phyloP scores from a whole-genome alignment of 192 early-diverging fungal species.

The Linnemannia hyalina region DNA sequence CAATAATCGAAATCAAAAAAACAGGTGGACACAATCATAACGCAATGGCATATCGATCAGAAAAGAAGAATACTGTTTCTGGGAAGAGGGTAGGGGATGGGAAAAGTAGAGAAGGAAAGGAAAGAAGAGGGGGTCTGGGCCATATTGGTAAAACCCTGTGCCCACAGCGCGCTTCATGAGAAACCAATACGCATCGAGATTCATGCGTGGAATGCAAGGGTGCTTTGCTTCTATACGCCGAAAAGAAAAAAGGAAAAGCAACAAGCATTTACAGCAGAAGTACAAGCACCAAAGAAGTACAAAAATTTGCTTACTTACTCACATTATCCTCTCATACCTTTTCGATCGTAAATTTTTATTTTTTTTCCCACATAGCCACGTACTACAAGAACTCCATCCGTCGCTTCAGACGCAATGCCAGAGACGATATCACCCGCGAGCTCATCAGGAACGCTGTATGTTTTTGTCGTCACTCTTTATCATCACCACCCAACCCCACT shows the following conservation, averaged over 20 bases:
- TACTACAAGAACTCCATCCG: slow-evolving; percentile 80
- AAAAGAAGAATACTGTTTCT: not conserved
- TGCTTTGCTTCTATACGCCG: not conserved
- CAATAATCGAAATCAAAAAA: not conserved
- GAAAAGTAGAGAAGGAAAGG: not conserved
- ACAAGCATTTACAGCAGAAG: not conserved
- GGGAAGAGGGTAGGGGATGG: not conserved
- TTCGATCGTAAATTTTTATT: not conserved
- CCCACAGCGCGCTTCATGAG: not conserved
- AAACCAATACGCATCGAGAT: not conserved
- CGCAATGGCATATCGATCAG: not conserved
- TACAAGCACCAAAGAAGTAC: not conserved
- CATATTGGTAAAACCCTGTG: not conserved
- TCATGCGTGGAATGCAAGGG: not conserved
- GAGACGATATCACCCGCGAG: slow-evolving; percentile 76
- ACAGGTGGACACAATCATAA: too few relatives aligned
- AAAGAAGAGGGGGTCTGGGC: not conserved
- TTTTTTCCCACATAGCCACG: slow-evolving; percentile 62
- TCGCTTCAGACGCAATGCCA: slow-evolving; percentile 73
- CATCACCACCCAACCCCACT: too few relatives aligned
- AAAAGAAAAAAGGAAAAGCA: not conserved
- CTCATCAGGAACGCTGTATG: slow-evolving; percentile 58
- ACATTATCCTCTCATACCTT: not conserved
- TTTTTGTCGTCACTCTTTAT: not conserved
- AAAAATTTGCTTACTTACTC: not conserved